These are phyloP conservation scores for Stellera chamaejasme DNA, from an alignment of 345 rosid genomes.

Conservation along the genomic window DNA sequence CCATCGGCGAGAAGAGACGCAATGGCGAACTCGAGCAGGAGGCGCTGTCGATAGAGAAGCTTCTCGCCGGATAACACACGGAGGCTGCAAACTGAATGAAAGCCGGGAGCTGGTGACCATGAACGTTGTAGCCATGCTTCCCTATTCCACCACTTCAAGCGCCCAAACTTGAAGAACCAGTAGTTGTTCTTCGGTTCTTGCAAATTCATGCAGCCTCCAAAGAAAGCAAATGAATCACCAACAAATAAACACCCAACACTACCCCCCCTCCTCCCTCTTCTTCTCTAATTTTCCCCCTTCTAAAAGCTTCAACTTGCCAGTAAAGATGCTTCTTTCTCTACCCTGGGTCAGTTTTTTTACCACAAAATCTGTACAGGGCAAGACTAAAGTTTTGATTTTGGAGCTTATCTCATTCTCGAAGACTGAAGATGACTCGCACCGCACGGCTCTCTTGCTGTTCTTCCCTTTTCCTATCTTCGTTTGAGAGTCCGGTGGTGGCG, in stretches of 20 bases:
- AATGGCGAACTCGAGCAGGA: constrained; percentile 42
- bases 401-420: background rate
- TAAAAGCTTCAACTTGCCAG: too few relatives aligned
- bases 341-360: background rate
- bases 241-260: background rate
- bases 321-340: too few relatives aligned
- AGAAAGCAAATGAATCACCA: background rate
- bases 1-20: constrained; percentile 61
- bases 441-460: too few relatives aligned
- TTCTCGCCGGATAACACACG: constrained; percentile 20
- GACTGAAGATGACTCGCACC: background rate
- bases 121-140: constrained; percentile 35
- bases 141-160: constrained; percentile 27
- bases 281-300: constrained; percentile 1
- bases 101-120: constrained; percentile 27
- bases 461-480: background rate
- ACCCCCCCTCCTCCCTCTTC: background rate
- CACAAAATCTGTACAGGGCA: background rate
- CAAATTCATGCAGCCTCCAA: constrained; percentile 53
- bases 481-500: constrained; percentile 12
- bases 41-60: constrained; percentile 28
- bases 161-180: constrained; percentile 29
- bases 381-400: background rate
- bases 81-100: constrained; percentile 19
- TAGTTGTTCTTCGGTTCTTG: constrained; percentile 15